Evolutionary conservation across 2,329 filamentous ascomycete genomes (phyloP).

Genomic region (Fusarium kyushuense): DNA sequence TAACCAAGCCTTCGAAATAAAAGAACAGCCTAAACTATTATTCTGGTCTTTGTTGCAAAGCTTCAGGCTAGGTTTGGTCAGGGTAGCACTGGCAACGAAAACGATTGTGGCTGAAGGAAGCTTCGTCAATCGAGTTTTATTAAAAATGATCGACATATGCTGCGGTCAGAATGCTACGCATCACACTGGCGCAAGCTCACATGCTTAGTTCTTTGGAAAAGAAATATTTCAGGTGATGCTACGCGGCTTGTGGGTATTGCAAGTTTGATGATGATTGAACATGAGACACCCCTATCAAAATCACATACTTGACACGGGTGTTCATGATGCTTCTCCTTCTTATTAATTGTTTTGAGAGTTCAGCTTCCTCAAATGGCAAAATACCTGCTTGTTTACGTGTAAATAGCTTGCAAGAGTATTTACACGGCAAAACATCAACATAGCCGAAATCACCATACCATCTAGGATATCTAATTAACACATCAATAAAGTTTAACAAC

Average conservation of each 20-base stretch:
- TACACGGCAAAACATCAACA: slow-evolving; percentile 18
- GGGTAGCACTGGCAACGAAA: not conserved
- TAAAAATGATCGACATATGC: slow-evolving; percentile 30
- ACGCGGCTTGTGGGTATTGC: not conserved
- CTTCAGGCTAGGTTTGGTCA: slow-evolving; percentile 2
- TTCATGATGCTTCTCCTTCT: not conserved
- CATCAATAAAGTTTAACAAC: not conserved
- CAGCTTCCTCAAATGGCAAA: not conserved
- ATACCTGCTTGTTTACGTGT: not conserved
- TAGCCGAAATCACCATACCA: slow-evolving; percentile 13
- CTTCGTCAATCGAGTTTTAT: slow-evolving; percentile 9
- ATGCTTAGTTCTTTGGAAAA: slow-evolving; percentile 4
- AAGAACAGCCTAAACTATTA: not conserved
- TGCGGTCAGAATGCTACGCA: slow-evolving; percentile 31
- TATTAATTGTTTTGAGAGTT: not conserved
- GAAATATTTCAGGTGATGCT: not conserved
- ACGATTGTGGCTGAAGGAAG: slow-evolving; percentile 31
- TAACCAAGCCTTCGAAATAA: not conserved
- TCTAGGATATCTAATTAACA: not conserved
- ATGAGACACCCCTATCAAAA: not conserved
- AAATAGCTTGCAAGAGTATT: not conserved
- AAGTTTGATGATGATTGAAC: not conserved
- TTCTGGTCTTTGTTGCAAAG: not conserved
- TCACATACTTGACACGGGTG: not conserved
- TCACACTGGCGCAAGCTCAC: slow-evolving; percentile 23